Conservation (phyloP, 2,329 filamentous ascomycete species). For the Microdochium trichocladiopsis region DNA sequence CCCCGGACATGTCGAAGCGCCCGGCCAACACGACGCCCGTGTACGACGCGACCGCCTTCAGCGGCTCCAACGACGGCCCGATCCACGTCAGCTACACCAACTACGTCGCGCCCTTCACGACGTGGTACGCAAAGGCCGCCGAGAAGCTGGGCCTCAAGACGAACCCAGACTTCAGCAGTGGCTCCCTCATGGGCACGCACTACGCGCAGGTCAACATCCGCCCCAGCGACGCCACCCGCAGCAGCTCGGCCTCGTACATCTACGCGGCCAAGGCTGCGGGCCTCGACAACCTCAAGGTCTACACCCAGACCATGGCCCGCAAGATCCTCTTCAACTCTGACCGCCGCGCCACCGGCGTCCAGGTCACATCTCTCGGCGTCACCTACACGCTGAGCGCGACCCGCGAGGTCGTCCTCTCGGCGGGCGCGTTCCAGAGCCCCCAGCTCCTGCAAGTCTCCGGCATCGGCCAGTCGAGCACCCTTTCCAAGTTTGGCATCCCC, state of each 20-base stretch:
- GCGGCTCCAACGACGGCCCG: conserved; percentile 13
- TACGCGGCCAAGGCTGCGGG: neutral
- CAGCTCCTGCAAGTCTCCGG: conserved; percentile 5
- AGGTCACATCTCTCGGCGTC: neutral
- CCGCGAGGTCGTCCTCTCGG: neutral
- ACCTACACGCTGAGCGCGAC: neutral
- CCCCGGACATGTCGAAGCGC: conserved; percentile 18
- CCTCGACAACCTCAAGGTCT: neutral
- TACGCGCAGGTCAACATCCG: neutral
- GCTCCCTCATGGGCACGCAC: neutral
- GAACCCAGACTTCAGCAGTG: neutral
- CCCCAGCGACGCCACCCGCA: neutral
- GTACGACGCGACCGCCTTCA: no score
- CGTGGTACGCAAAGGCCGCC: conserved; percentile 8
- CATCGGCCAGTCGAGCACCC: conserved; percentile 17
- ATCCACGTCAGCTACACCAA: conserved; percentile 17
- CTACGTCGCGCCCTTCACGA: conserved; percentile 13
- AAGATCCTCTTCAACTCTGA: neutral
- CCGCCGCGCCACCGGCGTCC: neutral
- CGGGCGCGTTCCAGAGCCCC: conserved; percentile 4
- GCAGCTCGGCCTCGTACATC: neutral
- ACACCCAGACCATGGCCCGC: neutral
- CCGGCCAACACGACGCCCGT: no score
- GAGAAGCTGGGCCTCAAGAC: neutral
- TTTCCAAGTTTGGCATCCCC: conserved; percentile 16